Base-by-base conservation (phyloP, 164 flowering plant genomes). In the Magnolia officinalis region DNA sequence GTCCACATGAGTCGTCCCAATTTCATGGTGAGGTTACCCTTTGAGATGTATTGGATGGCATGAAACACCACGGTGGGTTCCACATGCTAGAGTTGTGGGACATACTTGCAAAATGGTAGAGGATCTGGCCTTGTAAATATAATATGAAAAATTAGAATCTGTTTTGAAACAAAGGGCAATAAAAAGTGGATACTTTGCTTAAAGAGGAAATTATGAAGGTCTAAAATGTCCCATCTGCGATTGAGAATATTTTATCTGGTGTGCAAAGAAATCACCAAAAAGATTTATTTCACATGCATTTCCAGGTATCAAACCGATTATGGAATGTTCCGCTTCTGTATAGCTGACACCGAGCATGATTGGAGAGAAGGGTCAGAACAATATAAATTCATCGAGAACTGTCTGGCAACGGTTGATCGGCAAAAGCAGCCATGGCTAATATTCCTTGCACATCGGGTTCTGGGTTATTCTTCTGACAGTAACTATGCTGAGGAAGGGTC, bases 361-460 rank as follows among this genome's bases (percentile, higher is more conserved):
- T 95, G 98, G 98, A 87, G 98, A 83, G 93, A 88, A 70, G 98
- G 98, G 73, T 80, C 92, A 1, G 95, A 93, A 74, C 98, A 95
- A 75, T 93, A 91, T 71, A 84, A 88, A 73, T 92, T 94, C 81
- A 91, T 94, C 70, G 96, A 94, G 79, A 88, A 89, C 72, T 94
- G 98, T 72, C 76, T 95, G 29, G 88, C 98, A 73, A 82, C 98
- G 29, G 97, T 81, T 52, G 97, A 95, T 73, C 85, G 98, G 50
- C 90, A 85, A 70, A 92, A 92, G 80, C 98, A 95, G 71, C 98
- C 98, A 74, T 95, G 98, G 98, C 81, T 95, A 37, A 90, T 95
- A 76, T 95, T 95, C 80, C 85, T 91, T 71, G 98, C 98, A 10
- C 98, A 95, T 83, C 90, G 98, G 0, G 98, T 95, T 0, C 80